Percentiles rank a stretch among this genome's conserved stretches.
Conservation (phyloP, 139 green algal species). For the Pleodorina starrii region DNA sequence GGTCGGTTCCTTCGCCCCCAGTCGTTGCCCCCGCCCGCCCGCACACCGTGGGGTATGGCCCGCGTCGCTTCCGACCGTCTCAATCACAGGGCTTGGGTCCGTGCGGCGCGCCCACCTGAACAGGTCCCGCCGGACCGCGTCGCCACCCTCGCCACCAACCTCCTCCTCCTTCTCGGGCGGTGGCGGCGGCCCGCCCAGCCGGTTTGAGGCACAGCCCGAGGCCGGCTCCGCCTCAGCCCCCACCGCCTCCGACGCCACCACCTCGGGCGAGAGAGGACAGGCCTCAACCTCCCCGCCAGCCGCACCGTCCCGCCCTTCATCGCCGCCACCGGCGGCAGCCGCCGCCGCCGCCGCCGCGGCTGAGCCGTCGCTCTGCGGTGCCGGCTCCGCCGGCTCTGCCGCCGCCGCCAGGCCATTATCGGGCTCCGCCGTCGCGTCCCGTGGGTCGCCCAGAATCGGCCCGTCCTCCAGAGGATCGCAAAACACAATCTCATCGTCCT, state of each 20-base stretch:
- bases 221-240: neutral
- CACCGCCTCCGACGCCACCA: too few relatives aligned
- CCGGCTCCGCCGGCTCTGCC: neutral
- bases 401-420: neutral
- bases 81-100: too few relatives aligned
- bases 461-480: neutral
- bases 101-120: slow-evolving; percentile 65
- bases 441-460: neutral
- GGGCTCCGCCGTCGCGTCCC: neutral
- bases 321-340: neutral
- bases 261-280: too few relatives aligned
- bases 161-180: too few relatives aligned
- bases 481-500: slow-evolving; percentile 49
- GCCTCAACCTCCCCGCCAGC: too few relatives aligned
- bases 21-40: too few relatives aligned
- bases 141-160: neutral
- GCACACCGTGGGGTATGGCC: too few relatives aligned
- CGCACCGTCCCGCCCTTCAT: neutral
- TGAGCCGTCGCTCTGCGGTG: too few relatives aligned
- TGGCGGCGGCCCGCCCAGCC: neutral
- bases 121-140: slow-evolving; percentile 39
- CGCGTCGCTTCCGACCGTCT: too few relatives aligned
- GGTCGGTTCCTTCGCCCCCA: too few relatives aligned
- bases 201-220: slow-evolving; percentile 20
- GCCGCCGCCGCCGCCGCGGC: neutral